These are phyloP conservation scores for Hibiscus tridactylites DNA, from an alignment of 345 rosid species.

Conservation along the genomic window DNA sequence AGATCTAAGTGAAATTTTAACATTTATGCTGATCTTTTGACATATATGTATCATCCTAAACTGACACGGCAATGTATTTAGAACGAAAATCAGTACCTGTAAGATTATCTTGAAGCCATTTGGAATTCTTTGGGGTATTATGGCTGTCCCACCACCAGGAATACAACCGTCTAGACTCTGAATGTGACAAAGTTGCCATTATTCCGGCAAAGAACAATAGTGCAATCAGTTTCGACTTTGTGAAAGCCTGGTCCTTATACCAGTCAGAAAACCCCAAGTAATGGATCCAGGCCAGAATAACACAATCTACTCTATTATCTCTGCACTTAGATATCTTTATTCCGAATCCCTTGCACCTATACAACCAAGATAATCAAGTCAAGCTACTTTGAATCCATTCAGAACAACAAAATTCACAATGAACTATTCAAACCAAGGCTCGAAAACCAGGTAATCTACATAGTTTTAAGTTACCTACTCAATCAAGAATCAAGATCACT, in stretches of 20 bases:
- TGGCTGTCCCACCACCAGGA: slow-evolving; percentile 99
- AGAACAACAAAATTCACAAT: not conserved
- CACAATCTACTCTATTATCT: slow-evolving; percentile 11
- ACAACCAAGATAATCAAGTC: slow-evolving; percentile 12
- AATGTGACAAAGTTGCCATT: slow-evolving; percentile 54
- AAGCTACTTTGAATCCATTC: not conserved
- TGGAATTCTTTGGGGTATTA: slow-evolving; percentile 83
- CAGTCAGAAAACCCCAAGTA: slow-evolving; percentile 35
- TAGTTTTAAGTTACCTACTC: slow-evolving; percentile 16
- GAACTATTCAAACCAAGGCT: not conserved
- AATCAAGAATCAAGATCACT: slow-evolving; percentile 10
- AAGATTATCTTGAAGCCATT: slow-evolving; percentile 98
- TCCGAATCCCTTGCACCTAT: slow-evolving; percentile 14
- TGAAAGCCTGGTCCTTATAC: slow-evolving; percentile 36
- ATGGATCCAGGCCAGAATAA: slow-evolving; percentile 68
- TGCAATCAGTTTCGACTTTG: slow-evolving; percentile 54
- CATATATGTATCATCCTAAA: not conserved
- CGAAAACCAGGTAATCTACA: not conserved
- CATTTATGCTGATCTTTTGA: not conserved
- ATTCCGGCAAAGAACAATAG: slow-evolving; percentile 44
- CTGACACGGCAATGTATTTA: not conserved
- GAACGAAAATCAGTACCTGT: slow-evolving; percentile 37
- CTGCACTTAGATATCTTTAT: slow-evolving; percentile 9
- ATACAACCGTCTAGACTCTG: slow-evolving; percentile 62
- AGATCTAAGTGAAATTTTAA: not conserved